Conservation (phyloP, 305 asterid species). For the Salvia sclarea region DNA sequence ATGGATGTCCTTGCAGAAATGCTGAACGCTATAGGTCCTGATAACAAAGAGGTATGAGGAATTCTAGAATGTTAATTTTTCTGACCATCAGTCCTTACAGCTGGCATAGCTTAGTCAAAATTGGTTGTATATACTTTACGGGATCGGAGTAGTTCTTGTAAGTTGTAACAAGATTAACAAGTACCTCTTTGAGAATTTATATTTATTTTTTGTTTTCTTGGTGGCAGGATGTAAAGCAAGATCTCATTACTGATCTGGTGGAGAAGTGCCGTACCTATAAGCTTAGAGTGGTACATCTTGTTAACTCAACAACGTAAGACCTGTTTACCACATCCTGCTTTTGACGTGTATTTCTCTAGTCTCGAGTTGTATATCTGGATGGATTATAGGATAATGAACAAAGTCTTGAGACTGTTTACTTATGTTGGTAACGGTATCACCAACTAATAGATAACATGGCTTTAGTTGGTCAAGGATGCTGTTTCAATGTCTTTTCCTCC, state of each 20-base stretch:
- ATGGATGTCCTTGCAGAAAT: slow-evolving; percentile 98
- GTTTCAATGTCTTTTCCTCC: neutral
- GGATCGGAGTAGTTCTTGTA: neutral
- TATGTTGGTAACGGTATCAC: neutral
- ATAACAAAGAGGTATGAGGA: slow-evolving; percentile 76
- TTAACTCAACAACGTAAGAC: slow-evolving; percentile 96
- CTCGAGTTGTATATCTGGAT: neutral
- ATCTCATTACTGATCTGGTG: slow-evolving; percentile 92
- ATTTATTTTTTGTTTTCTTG: slow-evolving; percentile 9
- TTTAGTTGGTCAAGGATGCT: neutral
- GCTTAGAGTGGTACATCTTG: slow-evolving; percentile 97
- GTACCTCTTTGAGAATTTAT: slow-evolving; percentile 11
- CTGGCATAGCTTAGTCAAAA: neutral
- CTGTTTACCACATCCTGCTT: slow-evolving; percentile 32
- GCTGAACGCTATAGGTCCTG: slow-evolving; percentile 89
- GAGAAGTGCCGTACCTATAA: slow-evolving; percentile 91
- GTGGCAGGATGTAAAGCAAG: slow-evolving; percentile 84
- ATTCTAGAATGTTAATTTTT: slow-evolving; percentile 11
- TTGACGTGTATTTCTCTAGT: slow-evolving; percentile 13
- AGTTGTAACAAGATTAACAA: slow-evolving; percentile 3
- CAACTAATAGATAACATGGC: slow-evolving; percentile 14
- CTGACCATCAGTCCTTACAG: slow-evolving; percentile 12
- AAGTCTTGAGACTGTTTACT: neutral
- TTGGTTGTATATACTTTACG: slow-evolving; percentile 10
- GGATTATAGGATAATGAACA: neutral